Percentiles rank a stretch among this genome's conserved stretches.
Evolutionary conservation across 148 eudicot species (phyloP).

Genomic region (Vaccinium myrtillus): DNA sequence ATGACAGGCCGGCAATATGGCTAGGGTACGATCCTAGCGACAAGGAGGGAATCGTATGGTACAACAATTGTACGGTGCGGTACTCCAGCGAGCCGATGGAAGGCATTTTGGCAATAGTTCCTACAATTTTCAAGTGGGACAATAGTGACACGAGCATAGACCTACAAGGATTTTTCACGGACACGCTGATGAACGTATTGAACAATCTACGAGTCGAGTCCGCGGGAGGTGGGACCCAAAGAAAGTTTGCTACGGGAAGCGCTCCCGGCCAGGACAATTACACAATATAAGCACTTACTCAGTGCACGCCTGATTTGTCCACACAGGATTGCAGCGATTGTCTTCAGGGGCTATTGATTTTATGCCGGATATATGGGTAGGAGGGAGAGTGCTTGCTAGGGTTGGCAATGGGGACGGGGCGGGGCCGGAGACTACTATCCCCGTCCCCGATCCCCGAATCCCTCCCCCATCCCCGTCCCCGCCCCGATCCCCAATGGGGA

Average conservation of each 20-base stretch:
- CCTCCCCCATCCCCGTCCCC: too few relatives aligned
- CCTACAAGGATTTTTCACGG: too few relatives aligned
- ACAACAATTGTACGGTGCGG: neutral
- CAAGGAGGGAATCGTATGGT: neutral
- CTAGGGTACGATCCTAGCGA: neutral
- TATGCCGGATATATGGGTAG: too few relatives aligned
- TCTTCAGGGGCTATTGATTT: conserved; percentile 22
- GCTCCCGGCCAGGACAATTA: neutral
- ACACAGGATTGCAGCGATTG: conserved; percentile 27
- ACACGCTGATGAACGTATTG: neutral
- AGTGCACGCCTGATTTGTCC: conserved; percentile 50
- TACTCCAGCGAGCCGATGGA: neutral
- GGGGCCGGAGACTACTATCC: too few relatives aligned
- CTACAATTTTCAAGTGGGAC: too few relatives aligned
- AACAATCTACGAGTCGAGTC: neutral
- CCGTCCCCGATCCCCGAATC: too few relatives aligned
- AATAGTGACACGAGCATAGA: too few relatives aligned
- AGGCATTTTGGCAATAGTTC: neutral
- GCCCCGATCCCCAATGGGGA: too few relatives aligned
- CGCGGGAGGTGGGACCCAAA: neutral
- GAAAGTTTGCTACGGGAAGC: neutral
- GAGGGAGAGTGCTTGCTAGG: neutral
- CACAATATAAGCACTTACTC: conserved; percentile 22
- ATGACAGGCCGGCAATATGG: conserved; percentile 16
- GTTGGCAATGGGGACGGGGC: too few relatives aligned